These are phyloP conservation scores for Aurifilum marmelostoma DNA, from an alignment of 2,329 filamentous ascomycete species.

Conservation along the genomic window DNA sequence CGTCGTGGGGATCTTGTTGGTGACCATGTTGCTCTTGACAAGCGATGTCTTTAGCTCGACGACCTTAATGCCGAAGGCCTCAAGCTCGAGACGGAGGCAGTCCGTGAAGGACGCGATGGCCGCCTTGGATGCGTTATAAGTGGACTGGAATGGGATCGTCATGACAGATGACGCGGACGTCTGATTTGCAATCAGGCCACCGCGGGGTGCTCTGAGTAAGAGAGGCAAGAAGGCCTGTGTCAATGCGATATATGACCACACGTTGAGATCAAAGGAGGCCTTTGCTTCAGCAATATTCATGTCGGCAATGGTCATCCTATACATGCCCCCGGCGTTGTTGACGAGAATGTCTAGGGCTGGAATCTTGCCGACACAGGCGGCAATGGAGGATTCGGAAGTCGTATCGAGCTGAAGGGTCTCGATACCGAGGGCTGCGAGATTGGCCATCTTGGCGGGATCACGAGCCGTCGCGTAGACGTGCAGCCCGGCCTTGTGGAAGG, in stretches of 20 bases:
- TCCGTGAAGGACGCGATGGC: slow-evolving; percentile 15
- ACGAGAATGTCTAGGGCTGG: slow-evolving; percentile 19
- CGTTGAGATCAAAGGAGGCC: slow-evolving; percentile 35
- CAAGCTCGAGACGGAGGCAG: slow-evolving; percentile 44
- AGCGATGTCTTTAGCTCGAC: slow-evolving; percentile 40
- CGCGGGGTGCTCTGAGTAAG: slow-evolving; percentile 28
- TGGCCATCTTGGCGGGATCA: slow-evolving; percentile 38
- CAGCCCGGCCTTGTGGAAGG: slow-evolving; percentile 43
- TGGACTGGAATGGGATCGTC: slow-evolving; percentile 10
- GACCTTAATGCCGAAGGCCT: slow-evolving; percentile 40
- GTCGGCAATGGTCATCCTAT: slow-evolving; percentile 34
- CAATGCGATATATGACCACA: slow-evolving; percentile 34
- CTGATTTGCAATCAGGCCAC: slow-evolving; percentile 18
- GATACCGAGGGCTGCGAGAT: slow-evolving; percentile 39
- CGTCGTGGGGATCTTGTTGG: background rate
- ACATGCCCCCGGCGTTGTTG: slow-evolving; percentile 23
- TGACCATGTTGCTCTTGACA: slow-evolving; percentile 35
- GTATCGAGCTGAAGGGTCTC: slow-evolving; percentile 47
- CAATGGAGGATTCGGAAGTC: slow-evolving; percentile 40
- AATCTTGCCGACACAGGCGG: slow-evolving; percentile 32
- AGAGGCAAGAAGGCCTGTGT: slow-evolving; percentile 34
- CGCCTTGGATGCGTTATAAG: slow-evolving; percentile 20
- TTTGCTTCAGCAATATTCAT: slow-evolving; percentile 25
- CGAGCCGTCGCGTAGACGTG: slow-evolving; percentile 48
- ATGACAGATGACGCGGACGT: slow-evolving; percentile 2